Conservation (phyloP, 495 filamentous ascomycete species). For the Talaromyces ruber region DNA sequence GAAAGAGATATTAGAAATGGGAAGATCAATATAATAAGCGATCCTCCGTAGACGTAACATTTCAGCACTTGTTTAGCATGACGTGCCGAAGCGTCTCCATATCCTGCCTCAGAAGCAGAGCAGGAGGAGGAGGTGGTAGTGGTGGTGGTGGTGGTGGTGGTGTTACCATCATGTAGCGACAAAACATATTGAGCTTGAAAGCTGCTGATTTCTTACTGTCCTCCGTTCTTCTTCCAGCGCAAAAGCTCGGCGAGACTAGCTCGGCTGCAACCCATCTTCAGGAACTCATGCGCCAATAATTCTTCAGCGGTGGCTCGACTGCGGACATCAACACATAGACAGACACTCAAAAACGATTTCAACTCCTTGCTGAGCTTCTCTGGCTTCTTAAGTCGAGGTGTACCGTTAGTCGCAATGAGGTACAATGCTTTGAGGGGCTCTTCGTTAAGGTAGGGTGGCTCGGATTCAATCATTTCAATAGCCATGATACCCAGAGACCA, state of each 20-base stretch:
- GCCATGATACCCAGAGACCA: conserved; percentile 99
- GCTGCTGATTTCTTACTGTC: conserved; percentile 25
- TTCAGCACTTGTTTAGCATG: not conserved
- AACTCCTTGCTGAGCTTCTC: conserved; percentile 95
- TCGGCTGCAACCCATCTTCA: conserved; percentile 59
- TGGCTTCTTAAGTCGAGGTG: conserved; percentile 91
- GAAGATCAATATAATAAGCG: not conserved
- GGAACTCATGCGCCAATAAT: conserved; percentile 73
- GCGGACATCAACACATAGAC: conserved; percentile 92
- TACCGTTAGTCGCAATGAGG: conserved; percentile 95
- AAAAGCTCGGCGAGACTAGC: conserved; percentile 78
- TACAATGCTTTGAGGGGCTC: conserved; percentile 94
- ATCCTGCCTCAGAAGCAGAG: not conserved
- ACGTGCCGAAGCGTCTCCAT: not conserved
- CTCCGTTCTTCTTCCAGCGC: conserved; percentile 50
- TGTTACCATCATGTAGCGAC: not conserved
- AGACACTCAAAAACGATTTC: conserved; percentile 90
- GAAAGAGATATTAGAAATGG: conserved; percentile 14
- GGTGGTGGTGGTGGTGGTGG: not conserved
- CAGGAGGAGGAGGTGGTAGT: too few species aligned
- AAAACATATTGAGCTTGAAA: not conserved
- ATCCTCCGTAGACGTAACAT: not conserved
- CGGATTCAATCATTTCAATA: conserved; percentile 99
- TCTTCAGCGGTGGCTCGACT: conserved; percentile 86
- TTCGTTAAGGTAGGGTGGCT: conserved; percentile 95